Percentiles rank a stretch among this genome's conserved stretches.
Evolutionary conservation across 2,329 filamentous ascomycete genomes (phyloP).

Genomic region (Fusarium proliferatum): DNA sequence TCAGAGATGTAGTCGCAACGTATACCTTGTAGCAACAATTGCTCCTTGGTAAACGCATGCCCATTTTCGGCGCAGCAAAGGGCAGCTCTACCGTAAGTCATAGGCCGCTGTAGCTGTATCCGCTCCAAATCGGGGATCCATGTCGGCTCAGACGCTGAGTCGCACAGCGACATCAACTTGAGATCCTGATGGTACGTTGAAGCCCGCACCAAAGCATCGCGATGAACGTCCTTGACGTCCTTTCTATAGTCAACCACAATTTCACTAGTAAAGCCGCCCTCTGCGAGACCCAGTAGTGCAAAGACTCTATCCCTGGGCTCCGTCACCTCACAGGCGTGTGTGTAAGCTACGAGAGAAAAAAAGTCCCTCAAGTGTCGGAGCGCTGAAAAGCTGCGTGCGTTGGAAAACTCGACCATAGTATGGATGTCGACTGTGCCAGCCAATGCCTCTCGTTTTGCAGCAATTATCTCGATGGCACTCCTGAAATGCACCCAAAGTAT

Average conservation of each 20-base stretch:
- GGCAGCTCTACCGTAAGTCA: neutral
- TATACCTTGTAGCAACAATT: neutral
- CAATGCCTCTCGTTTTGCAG: neutral
- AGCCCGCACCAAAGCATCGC: neutral
- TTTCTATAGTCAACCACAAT: neutral
- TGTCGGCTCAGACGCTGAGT: constrained; percentile 1
- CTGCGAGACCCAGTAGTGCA: neutral
- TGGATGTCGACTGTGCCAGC: neutral
- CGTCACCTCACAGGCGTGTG: neutral
- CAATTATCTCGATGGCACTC: constrained; percentile 1
- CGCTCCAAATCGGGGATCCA: constrained; percentile 1
- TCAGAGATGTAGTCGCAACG: constrained; percentile 2
- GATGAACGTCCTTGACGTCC: neutral
- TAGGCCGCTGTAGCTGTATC: neutral
- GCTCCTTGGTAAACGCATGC: neutral
- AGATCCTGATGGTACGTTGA: neutral
- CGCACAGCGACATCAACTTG: neutral
- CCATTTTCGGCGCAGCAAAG: neutral
- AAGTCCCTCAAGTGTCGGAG: constrained; percentile 1
- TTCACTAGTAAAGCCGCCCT: neutral
- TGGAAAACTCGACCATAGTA: neutral
- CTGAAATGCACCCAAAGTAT: neutral
- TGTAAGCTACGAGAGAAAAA: neutral
- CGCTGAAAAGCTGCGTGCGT: neutral
- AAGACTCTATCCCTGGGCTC: neutral